These are phyloP conservation scores for Salvia splendens DNA, from an alignment of 257 asterid genomes.

Conservation along the genomic window DNA sequence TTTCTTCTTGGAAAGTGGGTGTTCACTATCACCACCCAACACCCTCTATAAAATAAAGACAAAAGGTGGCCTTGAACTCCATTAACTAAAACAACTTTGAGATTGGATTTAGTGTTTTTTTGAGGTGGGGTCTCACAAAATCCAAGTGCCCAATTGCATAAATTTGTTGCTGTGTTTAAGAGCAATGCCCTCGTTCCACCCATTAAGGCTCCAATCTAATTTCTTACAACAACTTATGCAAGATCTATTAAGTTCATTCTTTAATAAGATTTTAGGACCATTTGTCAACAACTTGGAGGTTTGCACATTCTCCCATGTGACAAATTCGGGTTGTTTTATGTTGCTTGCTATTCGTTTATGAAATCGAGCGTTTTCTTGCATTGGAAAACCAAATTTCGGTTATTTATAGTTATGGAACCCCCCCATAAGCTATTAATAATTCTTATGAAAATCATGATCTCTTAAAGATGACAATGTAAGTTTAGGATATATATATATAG, in stretches of 20 bases:
- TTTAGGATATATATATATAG: no score
- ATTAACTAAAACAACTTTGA: slow-evolving; percentile 39
- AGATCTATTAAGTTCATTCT: slow-evolving; percentile 29
- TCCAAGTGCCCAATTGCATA: slow-evolving; percentile 67
- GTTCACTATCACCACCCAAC: slow-evolving; percentile 72
- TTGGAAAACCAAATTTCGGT: no score
- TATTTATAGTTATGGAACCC: no score
- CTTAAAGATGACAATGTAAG: not conserved
- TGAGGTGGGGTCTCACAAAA: slow-evolving; percentile 70
- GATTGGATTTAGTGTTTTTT: slow-evolving; percentile 52
- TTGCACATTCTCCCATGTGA: not conserved
- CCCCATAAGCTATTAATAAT: not conserved
- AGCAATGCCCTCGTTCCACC: slow-evolving; percentile 63
- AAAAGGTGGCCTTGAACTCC: slow-evolving; percentile 38
- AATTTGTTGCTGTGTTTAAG: slow-evolving; percentile 41
- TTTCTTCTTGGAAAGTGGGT: slow-evolving; percentile 39
- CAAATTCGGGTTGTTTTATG: no score
- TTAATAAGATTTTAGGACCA: slow-evolving; percentile 34
- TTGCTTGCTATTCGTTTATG: no score
- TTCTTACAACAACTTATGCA: slow-evolving; percentile 34
- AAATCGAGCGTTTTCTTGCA: no score
- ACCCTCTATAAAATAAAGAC: slow-evolving; percentile 34
- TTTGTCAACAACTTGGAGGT: slow-evolving; percentile 21
- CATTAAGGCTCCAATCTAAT: slow-evolving; percentile 31
- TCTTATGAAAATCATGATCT: not conserved